Evolutionary conservation across 2,329 filamentous ascomycete genomes (phyloP), one percentile per base, ranked within the genome.

Genomic region (Beauveria asiatica): DNA sequence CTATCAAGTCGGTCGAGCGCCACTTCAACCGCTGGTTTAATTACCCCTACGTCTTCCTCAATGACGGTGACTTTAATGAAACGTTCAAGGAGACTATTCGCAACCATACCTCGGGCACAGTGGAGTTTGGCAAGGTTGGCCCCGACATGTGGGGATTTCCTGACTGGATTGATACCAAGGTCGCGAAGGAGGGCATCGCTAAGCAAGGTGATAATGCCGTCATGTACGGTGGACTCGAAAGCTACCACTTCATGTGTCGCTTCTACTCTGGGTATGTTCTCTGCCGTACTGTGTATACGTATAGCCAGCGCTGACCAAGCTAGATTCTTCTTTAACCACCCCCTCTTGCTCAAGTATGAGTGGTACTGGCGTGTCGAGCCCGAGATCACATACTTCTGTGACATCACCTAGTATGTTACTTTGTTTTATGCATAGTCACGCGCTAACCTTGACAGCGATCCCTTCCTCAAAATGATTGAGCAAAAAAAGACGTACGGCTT

Each of bases 321-420:
- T 17, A 83, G 91, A 48, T 94, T 95, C 76, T 99, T 99, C 77
- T 99, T 94, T 80, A 96, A 97, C 74, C 94, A 99, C 72, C 89
- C 92, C 65, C 83, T 97, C 39, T 83, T 99, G 50, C 84, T 89
- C 71, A 97, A 97, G 75, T 99, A 97, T 76, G 92, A 97, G 72
- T 99, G 94, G 94, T 99, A 99, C 80, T 99, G 94, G 94, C 91
- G 94, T 64, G 80, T 99, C 68, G 94, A 99, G 81, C 94, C 94
- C 65, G 94, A 99, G 76, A 97, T 99, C 83, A 97, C 93, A 78
- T 99, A 97, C 78, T 99, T 99, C 78, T 99, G 94, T 75, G 94
- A 99, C 72, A 97, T 99, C 67, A 99, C 94, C 65, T 99, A 99
- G 90, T 93, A 85, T 48, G 69, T 66, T 39, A 25, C 13, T 50